Base-by-base conservation (phyloP, 768 basidiomycete genomes). In the Lyophyllum shimeji region DNA sequence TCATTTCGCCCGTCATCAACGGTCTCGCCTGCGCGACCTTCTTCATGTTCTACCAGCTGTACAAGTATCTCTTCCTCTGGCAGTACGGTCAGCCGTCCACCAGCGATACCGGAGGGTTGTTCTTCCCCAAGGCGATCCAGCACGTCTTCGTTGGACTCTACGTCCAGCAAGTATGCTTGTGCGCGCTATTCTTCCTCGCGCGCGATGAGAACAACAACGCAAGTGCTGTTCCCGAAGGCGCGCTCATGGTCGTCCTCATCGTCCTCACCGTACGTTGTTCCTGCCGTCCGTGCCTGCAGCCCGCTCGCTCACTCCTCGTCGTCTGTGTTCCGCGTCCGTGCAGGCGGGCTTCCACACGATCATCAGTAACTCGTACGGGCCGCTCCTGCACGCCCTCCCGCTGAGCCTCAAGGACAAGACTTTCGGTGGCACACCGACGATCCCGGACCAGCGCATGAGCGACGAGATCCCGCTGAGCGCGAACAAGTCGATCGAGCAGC, bases 141-240 rank as follows among this genome's bases (percentile, higher is more conserved):
- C 97, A 98, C 65, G 66, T 96, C 27, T 98, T 98, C 61, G 93
- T 95, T 20, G 97, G 96, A 2, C 64, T 98, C 67, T 99, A 99
- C 67, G 80, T 99, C 44, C 84, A 95, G 68, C 87, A 97, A 24
- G 44, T 63, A 5, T 61, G 59, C 52, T 46, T 63, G 18, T 68
- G 66, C 60, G 61, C 37, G 47, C 53, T 60, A 44, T 62, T 98
- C 82, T 98, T 99, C 87, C 80, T 99, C 7, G 83, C 87, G 0
- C 76, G 73, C 51, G 72, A 93, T 60, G 64, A 73, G 21, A 74
- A 85, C 25, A 57, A 70, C 0, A 75, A 85, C 0, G 68, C 84
- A 0, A 80, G 80, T 24, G 84, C 91, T 0, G 53, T 90, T 0
- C 79, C 90, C 0, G 82, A 97, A 70, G 97, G 87, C 9, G 85